These are phyloP conservation scores for Mucor irregularis DNA, from an alignment of 371 early-diverging fungal species.

Conservation along the genomic window DNA sequence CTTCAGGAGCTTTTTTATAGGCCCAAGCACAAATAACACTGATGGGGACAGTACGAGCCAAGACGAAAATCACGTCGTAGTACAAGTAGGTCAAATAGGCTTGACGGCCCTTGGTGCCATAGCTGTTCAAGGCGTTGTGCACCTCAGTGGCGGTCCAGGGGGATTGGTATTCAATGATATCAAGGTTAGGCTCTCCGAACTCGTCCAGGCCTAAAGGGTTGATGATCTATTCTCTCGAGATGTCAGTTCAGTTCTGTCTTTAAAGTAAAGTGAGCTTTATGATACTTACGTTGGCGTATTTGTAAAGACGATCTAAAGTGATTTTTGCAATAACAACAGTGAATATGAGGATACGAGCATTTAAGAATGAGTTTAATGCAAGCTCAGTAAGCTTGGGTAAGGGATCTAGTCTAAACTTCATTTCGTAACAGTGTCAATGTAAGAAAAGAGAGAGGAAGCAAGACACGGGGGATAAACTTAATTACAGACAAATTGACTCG, in stretches of 20 bases:
- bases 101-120: slow-evolving; percentile 43
- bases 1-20: slow-evolving; percentile 30
- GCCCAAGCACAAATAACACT: slow-evolving; percentile 38
- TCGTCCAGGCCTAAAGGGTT: slow-evolving; percentile 39
- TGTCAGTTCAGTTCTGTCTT: neutral
- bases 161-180: slow-evolving; percentile 46
- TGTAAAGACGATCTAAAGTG: slow-evolving; percentile 45
- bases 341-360: slow-evolving; percentile 44
- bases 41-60: slow-evolving; percentile 37
- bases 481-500: neutral
- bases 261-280: neutral
- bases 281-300: slow-evolving; percentile 37
- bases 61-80: slow-evolving; percentile 39
- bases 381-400: slow-evolving; percentile 33
- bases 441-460: neutral
- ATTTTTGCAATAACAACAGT: slow-evolving; percentile 42
- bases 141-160: slow-evolving; percentile 36
- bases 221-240: slow-evolving; percentile 32
- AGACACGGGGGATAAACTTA: neutral
- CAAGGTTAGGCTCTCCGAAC: slow-evolving; percentile 34
- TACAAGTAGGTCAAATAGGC: slow-evolving; percentile 39
- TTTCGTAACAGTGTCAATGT: neutral
- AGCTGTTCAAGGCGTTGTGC: slow-evolving; percentile 29
- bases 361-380: slow-evolving; percentile 27
- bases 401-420: slow-evolving; percentile 39